Evolutionary conservation across 352 stramenopile species (phyloP).

Genomic region (Globisporangium solare): DNA sequence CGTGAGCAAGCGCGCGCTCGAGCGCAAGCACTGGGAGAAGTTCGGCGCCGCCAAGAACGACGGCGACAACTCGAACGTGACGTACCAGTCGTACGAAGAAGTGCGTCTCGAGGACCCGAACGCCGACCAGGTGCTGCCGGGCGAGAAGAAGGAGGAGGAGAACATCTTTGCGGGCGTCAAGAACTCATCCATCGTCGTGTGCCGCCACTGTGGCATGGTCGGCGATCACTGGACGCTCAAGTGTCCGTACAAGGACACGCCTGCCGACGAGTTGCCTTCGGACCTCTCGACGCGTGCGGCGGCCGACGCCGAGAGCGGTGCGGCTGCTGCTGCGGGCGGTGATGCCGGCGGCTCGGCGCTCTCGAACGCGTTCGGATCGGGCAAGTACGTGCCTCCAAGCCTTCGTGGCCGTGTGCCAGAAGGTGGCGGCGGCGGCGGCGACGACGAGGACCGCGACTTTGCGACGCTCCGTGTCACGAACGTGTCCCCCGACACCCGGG

Average conservation of each 20-base stretch:
- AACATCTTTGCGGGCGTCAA: slow-evolving; percentile 85
- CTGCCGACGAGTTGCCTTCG: slow-evolving; percentile 68
- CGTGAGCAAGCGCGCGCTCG: slow-evolving; percentile 78
- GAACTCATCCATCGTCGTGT: slow-evolving; percentile 88
- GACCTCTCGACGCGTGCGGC: slow-evolving; percentile 51
- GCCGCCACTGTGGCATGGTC: slow-evolving; percentile 88
- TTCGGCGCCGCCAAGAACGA: slow-evolving; percentile 73
- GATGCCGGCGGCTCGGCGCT: slow-evolving; percentile 45
- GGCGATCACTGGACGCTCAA: slow-evolving; percentile 90
- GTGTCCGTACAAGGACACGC: slow-evolving; percentile 89
- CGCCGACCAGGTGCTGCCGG: slow-evolving; percentile 78
- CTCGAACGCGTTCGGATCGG: slow-evolving; percentile 69
- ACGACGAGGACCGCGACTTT: slow-evolving; percentile 71
- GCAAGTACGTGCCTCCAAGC: slow-evolving; percentile 85
- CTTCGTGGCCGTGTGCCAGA: slow-evolving; percentile 51
- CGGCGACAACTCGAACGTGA: slow-evolving; percentile 81
- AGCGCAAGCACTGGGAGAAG: slow-evolving; percentile 82
- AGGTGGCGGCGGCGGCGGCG: slow-evolving; percentile 25
- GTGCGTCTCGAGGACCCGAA: slow-evolving; percentile 82
- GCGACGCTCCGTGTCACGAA: slow-evolving; percentile 98
- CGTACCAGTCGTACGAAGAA: slow-evolving; percentile 83
- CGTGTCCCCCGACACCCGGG: slow-evolving; percentile 97
- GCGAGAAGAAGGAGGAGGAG: slow-evolving; percentile 87
- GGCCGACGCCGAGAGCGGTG: slow-evolving; percentile 27
- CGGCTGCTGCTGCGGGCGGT: slow-evolving; percentile 24